Conservation (phyloP, 139 green algal species). For the Pycnococcus provasolii region DNA sequence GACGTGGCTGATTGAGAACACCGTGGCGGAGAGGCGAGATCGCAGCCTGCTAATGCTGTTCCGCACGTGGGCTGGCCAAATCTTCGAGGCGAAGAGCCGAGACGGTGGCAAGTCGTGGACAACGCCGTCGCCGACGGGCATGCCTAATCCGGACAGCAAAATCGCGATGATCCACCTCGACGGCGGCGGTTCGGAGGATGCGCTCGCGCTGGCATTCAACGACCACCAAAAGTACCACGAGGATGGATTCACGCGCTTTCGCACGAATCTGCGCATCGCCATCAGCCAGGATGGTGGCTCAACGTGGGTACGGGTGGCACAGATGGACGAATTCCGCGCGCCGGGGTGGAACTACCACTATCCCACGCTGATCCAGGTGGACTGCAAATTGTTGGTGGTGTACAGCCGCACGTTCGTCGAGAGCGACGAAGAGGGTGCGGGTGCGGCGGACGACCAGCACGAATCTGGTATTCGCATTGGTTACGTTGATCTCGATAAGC, state of each 20-base stretch:
- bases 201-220: constrained; percentile 14
- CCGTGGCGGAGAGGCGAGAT: constrained; percentile 13
- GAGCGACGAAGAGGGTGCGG: neutral
- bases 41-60: constrained; percentile 14
- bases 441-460: no score
- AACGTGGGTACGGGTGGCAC: neutral
- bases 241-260: constrained; percentile 18
- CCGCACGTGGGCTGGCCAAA: constrained; percentile 7
- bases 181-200: neutral
- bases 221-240: constrained; percentile 21
- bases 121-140: neutral
- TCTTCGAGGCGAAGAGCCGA: constrained; percentile 12
- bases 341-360: constrained; percentile 20
- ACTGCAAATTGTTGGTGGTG: constrained; percentile 1
- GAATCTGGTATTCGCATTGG: no score
- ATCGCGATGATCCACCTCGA: neutral
- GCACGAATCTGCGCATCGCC: constrained; percentile 1
- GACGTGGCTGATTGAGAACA: constrained; percentile 22
- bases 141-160: constrained; percentile 15
- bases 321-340: constrained; percentile 10
- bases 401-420: constrained; percentile 5
- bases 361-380: constrained; percentile 14
- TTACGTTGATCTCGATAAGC: no score
- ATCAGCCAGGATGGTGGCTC: constrained; percentile 3
- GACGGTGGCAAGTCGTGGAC: constrained; percentile 10